Evolutionary conservation across 129 eudicot genomes (phyloP).

Genomic region (Arctium lappa): DNA sequence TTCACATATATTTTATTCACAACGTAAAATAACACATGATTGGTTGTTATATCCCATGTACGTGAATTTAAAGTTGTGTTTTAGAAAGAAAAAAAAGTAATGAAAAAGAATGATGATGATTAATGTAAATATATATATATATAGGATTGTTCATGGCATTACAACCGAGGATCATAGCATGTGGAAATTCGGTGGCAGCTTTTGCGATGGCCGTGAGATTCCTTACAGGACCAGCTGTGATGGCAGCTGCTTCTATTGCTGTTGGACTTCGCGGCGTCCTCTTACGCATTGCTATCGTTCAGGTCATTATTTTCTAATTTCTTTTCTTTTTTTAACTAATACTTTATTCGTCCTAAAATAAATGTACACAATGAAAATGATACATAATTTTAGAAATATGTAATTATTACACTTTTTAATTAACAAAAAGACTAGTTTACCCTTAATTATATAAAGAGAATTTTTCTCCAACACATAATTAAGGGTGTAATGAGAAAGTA

Average conservation of each 20-base stretch:
- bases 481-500: no score
- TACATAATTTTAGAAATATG: no score
- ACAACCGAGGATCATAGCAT: constrained; percentile 94
- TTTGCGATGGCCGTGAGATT: constrained; percentile 92
- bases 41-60: no score
- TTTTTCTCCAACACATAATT: no score
- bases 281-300: constrained; percentile 79
- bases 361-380: no score
- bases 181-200: constrained; percentile 84
- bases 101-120: not conserved
- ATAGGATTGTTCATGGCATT: constrained; percentile 95
- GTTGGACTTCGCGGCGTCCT: constrained; percentile 88
- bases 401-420: no score
- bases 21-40: no score
- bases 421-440: no score
- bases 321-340: not conserved
- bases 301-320: constrained; percentile 39
- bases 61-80: no score
- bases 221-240: constrained; percentile 92
- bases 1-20: no score
- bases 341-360: no score
- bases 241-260: constrained; percentile 80
- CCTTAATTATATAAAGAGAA: no score
- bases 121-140: not conserved
- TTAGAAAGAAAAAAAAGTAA: not conserved